Evolutionary conservation across 441 rosid genomes (phyloP), one percentile per base, ranked within the genome.

Genomic region (Erodium texanum): DNA sequence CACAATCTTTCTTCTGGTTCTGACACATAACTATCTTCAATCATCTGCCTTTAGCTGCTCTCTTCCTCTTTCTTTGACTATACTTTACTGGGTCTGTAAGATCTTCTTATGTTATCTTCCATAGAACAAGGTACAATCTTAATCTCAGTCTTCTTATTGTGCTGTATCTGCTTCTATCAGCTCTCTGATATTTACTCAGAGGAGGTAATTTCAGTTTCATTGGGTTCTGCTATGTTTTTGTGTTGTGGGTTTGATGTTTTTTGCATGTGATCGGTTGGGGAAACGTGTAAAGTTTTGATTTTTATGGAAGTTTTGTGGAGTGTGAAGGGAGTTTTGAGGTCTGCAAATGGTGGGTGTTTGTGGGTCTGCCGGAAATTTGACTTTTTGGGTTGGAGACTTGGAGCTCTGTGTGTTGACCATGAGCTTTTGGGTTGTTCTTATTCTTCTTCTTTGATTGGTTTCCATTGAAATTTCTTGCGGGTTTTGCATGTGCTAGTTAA

Each of bases 331-430:
- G 29, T 8, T 20, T 58, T 58, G 61, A 58, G 63, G 63, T 58
- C 10, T 58, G 63, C n/a, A 20, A 58, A 58, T 58, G 63, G 63
- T 58, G 29, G 63, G 63, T 58, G 61, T 54, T 54, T 54, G 61
- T 16, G 61, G 61, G 61, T 54, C 3, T 54, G 56, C 29, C 1
- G 2, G 11, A 8, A 54, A 54, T 54, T 54, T 54, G 61, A 54
- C 7, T 7, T 54, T 58, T 58, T 10, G 12, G 61, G 20, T 58
- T 58, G 18, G 24, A 19, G 24, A 11, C n/a, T 54, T 18, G 62
- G 23, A 54, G 62, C 22, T 20, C 1, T 27, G 29, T 27, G 29
- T 27, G 29, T 27, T 27, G 29, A 27, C 29, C 1, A 27, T 1
- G 29, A 27, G 29, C 29, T 27, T 27, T 27, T 27, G 29, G 29